Percentiles rank a stretch among this genome's conserved stretches.
Evolutionary conservation across 352 stramenopile species (phyloP).

Genomic region (Phytophthora pisi): DNA sequence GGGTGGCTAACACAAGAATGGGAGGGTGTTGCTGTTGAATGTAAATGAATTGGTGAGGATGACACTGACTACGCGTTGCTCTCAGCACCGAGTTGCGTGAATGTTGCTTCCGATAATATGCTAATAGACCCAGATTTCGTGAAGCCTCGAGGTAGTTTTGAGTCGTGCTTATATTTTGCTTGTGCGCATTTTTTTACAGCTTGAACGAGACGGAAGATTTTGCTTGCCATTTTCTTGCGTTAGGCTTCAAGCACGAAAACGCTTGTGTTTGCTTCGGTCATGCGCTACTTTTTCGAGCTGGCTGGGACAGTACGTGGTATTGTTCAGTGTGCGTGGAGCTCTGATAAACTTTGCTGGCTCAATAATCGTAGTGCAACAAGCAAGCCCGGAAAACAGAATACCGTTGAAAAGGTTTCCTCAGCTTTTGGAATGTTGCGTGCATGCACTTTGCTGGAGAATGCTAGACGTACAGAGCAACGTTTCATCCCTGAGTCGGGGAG

Average conservation of each 20-base stretch:
- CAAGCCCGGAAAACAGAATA: slow-evolving; percentile 10
- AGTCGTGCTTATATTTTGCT: no score
- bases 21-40: neutral
- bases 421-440: neutral
- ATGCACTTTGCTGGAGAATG: neutral
- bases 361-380: slow-evolving; percentile 58
- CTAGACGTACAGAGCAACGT: neutral
- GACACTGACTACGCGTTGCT: no score
- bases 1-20: slow-evolving; percentile 38
- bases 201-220: slow-evolving; percentile 35
- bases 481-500: neutral
- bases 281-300: slow-evolving; percentile 70
- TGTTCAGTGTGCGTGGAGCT: slow-evolving; percentile 49
- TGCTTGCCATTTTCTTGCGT: slow-evolving; percentile 47
- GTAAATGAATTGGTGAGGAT: no score
- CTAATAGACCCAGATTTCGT: no score
- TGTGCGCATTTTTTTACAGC: neutral
- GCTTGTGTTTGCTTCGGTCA: slow-evolving; percentile 55
- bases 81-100: no score
- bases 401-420: neutral
- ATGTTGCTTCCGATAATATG: no score
- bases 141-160: no score
- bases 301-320: slow-evolving; percentile 35
- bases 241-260: slow-evolving; percentile 52
- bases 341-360: no score